Evolutionary conservation across 768 basidiomycete species (phyloP).

Genomic region (Xerocomellus dryophilus): DNA sequence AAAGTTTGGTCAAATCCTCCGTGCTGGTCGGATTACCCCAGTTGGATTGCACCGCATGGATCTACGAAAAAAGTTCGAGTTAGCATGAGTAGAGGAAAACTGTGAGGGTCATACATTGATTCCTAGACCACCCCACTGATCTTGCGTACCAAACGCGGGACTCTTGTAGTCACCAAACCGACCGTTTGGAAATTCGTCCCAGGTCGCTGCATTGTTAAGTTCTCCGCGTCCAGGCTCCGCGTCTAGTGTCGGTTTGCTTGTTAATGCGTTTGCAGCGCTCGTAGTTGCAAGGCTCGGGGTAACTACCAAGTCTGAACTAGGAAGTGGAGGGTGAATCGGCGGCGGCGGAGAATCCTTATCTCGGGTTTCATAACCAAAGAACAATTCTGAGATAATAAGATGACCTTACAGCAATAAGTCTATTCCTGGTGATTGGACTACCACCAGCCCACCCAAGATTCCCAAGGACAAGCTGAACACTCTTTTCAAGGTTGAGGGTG

Average conservation of each 20-base stretch:
- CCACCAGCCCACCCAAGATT: constrained; percentile 66
- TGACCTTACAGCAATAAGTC: constrained; percentile 58
- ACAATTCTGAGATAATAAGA: constrained; percentile 4
- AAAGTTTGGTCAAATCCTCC: constrained; percentile 73
- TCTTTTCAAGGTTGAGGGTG: constrained; percentile 96
- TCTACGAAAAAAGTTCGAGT: constrained; percentile 37
- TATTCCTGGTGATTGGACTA: constrained; percentile 48
- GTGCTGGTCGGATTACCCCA: constrained; percentile 69
- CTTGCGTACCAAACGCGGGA: constrained; percentile 86
- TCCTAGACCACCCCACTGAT: constrained; percentile 71
- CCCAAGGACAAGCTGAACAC: constrained; percentile 83
- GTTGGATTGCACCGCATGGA: constrained; percentile 55
- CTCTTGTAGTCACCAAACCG: constrained; percentile 97
- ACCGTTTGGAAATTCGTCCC: constrained; percentile 98
- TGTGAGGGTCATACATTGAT: constrained; percentile 45
- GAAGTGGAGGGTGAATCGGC: constrained; percentile 27
- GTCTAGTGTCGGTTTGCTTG: constrained; percentile 46
- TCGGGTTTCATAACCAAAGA: constrained; percentile 3
- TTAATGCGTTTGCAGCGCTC: constrained; percentile 56
- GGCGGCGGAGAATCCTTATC: constrained; percentile 42
- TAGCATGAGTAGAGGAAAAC: background rate
- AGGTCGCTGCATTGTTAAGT: constrained; percentile 70
- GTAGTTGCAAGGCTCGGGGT: constrained; percentile 64
- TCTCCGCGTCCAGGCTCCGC: constrained; percentile 68
- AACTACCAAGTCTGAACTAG: constrained; percentile 44